Conservation (phyloP, 2,329 filamentous ascomycete species). For the Phyllosticta citriasiana region DNA sequence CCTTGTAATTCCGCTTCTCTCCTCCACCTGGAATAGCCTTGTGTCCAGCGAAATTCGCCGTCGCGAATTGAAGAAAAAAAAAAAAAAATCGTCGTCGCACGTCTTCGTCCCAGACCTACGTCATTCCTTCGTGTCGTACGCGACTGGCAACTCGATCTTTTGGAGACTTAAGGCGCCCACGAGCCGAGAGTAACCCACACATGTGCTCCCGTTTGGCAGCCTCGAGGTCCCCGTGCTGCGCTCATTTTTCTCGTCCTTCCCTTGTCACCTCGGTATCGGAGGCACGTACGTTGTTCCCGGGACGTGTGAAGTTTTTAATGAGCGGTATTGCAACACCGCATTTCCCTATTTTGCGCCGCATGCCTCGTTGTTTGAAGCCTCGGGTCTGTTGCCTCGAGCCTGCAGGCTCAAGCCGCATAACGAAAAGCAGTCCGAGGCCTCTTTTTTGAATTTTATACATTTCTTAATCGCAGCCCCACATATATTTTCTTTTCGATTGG, state of each 20-base stretch:
- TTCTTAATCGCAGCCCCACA: too few species aligned
- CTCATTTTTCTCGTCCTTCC: background rate
- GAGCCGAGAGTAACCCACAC: background rate
- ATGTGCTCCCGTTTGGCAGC: constrained; percentile 2
- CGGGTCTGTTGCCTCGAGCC: background rate
- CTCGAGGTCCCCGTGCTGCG: background rate
- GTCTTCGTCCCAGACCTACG: constrained; percentile 1
- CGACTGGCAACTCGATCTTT: background rate
- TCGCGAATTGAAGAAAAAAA: background rate
- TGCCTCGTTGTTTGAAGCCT: background rate
- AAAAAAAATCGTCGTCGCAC: constrained; percentile 6
- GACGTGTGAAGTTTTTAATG: constrained; percentile 8
- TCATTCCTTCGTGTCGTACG: constrained; percentile 6
- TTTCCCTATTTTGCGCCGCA: background rate
- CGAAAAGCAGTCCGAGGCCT: too few species aligned
- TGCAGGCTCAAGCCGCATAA: too few species aligned
- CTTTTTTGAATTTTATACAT: too few species aligned
- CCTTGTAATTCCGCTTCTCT: constrained; percentile 4
- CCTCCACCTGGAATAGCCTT: constrained; percentile 1
- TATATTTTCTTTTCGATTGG: too few species aligned
- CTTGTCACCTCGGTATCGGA: background rate
- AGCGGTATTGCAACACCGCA: constrained; percentile 1
- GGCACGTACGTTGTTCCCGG: constrained; percentile 1
- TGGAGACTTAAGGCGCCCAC: background rate
- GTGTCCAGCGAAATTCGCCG: constrained; percentile 1